Evolutionary conservation across 2,329 filamentous ascomycete species (phyloP).

Genomic region (Monilinia fructicola): DNA sequence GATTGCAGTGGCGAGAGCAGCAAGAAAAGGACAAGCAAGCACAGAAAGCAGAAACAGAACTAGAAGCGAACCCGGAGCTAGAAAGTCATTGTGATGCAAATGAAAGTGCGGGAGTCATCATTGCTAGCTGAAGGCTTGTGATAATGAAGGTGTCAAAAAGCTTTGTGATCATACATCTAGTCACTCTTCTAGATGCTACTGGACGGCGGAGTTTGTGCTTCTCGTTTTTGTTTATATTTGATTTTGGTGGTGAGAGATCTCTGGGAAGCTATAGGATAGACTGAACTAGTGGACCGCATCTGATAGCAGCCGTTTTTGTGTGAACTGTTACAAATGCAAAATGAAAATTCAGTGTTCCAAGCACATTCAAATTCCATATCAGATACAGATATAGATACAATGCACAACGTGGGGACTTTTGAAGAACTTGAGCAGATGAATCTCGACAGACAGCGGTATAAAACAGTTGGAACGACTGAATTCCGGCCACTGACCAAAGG

Average conservation of each 20-base stretch:
- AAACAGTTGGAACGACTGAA: too few species aligned
- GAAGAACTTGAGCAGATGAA: too few species aligned
- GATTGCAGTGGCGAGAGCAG: not conserved
- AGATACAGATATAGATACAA: too few species aligned
- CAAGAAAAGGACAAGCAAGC: not conserved
- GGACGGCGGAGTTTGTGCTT: not conserved
- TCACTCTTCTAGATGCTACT: not conserved
- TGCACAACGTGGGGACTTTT: too few species aligned
- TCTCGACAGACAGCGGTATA: too few species aligned
- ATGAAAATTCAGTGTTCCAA: too few species aligned
- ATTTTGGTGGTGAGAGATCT: not conserved
- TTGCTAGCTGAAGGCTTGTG: not conserved
- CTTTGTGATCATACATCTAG: not conserved
- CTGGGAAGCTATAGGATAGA: too few species aligned
- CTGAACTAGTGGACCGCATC: too few species aligned
- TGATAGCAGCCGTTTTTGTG: too few species aligned
- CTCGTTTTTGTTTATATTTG: not conserved
- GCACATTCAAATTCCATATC: too few species aligned
- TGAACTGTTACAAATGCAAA: too few species aligned
- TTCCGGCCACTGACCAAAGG: too few species aligned
- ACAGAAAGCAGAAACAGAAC: not conserved
- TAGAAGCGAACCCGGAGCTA: not conserved
- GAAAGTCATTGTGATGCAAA: not conserved
- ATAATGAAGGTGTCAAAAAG: not conserved
- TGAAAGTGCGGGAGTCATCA: not conserved